Evolutionary conservation across 202 grass and related monocot species (phyloP).

Genomic region (Hordeum pubiflorum): DNA sequence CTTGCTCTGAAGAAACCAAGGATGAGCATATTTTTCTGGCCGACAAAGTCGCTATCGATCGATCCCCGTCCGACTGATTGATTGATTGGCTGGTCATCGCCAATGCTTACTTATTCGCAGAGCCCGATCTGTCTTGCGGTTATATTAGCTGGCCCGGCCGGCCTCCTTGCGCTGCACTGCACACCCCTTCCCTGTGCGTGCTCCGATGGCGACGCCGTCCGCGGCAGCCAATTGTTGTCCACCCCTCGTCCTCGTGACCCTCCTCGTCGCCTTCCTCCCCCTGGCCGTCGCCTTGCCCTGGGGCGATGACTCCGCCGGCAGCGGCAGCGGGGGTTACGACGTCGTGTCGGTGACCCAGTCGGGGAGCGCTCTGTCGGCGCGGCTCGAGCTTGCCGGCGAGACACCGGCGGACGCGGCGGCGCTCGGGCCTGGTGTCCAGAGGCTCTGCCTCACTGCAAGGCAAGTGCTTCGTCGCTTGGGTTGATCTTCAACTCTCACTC

Average conservation of each 20-base stretch:
- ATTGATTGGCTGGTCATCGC: background rate
- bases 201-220: slow-evolving; percentile 17
- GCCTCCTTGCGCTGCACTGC: background rate
- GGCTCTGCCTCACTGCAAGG: slow-evolving; percentile 55
- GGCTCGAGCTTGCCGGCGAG: slow-evolving; percentile 35
- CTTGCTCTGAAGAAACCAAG: background rate
- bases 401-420: background rate
- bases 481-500: too few relatives aligned
- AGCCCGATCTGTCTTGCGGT: background rate
- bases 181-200: background rate
- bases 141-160: background rate
- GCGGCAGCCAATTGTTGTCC: background rate
- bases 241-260: background rate
- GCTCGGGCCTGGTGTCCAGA: slow-evolving; percentile 39
- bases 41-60: background rate
- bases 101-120: background rate
- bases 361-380: slow-evolving; percentile 32
- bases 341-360: slow-evolving; percentile 14
- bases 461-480: background rate
- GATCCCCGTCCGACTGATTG: background rate
- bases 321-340: slow-evolving; percentile 30
- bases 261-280: background rate
- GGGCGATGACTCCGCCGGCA: background rate
- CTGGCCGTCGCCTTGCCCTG: background rate
- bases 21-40: background rate